phyloP scores from a whole-genome alignment of 2,329 filamentous ascomycete species.

The Fusarium sp. region DNA sequence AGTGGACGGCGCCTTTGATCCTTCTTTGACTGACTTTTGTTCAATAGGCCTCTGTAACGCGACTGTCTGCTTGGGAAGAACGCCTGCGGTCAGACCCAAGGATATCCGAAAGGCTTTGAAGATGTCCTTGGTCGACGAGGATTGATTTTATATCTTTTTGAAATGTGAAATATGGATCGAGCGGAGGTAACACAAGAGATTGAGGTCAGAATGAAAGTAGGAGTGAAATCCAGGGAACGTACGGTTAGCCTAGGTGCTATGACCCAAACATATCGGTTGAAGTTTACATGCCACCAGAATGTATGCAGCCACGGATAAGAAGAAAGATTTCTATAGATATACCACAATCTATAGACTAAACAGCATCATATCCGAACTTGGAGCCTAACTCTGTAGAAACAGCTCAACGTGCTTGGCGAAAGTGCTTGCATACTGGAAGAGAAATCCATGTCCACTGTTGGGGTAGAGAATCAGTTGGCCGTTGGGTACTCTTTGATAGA shows the following conservation, averaged over 20 bases:
- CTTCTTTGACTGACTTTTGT: accelerated
- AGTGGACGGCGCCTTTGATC: accelerated
- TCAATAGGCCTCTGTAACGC: neutral
- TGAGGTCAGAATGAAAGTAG: too few species aligned
- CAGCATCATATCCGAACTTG: too few species aligned
- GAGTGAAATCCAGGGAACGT: too few species aligned
- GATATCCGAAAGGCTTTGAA: constrained; percentile 10
- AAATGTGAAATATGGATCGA: too few species aligned
- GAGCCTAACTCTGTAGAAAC: neutral
- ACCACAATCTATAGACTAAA: neutral
- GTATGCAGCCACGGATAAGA: neutral
- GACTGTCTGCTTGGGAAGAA: constrained; percentile 10
- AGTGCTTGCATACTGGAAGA: constrained; percentile 4
- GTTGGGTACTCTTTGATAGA: neutral
- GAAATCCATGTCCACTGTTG: constrained; percentile 12
- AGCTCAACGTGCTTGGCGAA: neutral
- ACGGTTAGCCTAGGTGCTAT: neutral
- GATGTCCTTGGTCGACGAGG: neutral
- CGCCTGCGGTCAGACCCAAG: neutral
- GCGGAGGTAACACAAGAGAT: too few species aligned
- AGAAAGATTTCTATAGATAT: neutral
- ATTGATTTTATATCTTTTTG: neutral
- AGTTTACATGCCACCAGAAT: neutral
- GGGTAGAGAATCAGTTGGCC: constrained; percentile 14
- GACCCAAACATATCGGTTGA: too few species aligned